Base-by-base conservation (phyloP, 2,329 filamentous ascomycete genomes). In the Calonectria leucothoes region DNA sequence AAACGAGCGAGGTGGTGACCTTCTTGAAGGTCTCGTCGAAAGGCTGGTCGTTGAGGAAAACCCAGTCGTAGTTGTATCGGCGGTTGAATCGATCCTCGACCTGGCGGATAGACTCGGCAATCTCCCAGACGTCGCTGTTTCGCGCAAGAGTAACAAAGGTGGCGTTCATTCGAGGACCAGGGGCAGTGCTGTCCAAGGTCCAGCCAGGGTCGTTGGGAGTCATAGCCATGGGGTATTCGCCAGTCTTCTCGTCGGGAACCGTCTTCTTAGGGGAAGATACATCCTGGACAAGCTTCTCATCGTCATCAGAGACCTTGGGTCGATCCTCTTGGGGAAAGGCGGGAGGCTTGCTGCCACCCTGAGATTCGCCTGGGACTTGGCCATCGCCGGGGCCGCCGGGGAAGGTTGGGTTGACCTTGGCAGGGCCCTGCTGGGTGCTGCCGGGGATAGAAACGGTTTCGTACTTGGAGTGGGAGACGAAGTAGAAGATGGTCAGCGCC, bases 31-130 rank as follows among this genome's bases (percentile, higher is more conserved):
- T 93, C 4, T 94, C 94, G 82, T 98, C 94, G 82, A 99, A 99
- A 0, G 95, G 94, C 84, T 96, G 92, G 83, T 99, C 97, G 86
- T 99, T 99, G 75, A 99, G 88, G 87, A 99, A 99, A 67, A 99
- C 96, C 97, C 97, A 99, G 84, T 98, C 96, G 86, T 99, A 99
- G 88, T 98, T 93, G 88, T 94, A 98, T 81, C 96, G 94, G 81
- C 93, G 92, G 88, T 99, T 99, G 92, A 99, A 99, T 82, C 97
- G 94, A 85, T 99, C 97, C 86, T 99, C 97, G 70, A 99, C 93
- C 82, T 98, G 95, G 70, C 97, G 95, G 82, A 99, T 99, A 15
- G 96, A 98, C 82, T 95, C 92, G 75, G 95, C 94, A 82, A 99
- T 98, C 65, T 99, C 97, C 97, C 97, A 99, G 33, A 98, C 88